Base-by-base conservation (phyloP, 176 grass and related monocot species). In the Musa itinerans region DNA sequence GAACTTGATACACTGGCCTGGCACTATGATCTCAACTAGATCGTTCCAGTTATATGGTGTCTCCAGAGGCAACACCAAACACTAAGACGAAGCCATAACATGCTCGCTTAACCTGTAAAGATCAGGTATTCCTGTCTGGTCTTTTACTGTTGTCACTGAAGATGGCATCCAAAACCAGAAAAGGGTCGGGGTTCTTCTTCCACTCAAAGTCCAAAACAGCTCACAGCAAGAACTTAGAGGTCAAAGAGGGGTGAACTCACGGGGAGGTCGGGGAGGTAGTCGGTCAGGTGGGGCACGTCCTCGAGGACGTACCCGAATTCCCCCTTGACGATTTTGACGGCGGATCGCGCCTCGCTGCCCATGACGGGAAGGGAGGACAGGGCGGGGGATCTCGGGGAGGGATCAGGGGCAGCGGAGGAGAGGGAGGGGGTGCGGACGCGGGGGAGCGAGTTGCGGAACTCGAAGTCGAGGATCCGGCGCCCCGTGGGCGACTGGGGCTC, bases 261-360 rank as follows among this genome's bases (percentile, higher is more conserved):
- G 3, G 82, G 80, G 5, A 91, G 21, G 58, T 91, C 80, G 53
- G 84, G 86, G 23, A 98, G 88, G 74, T 94, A 98, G 52, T 98
- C 95, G 24, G 75, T 86, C 82, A 98, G 71, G 75, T 98, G 95
- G 77, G 74, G 90, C 8, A 98, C 95, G 76, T 98, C 95, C 69
- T 98, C 95, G 71, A 98, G 88, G 77, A 98, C 75, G 81, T 94
- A 98, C 15, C 95, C 95, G 84, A 50, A 82, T 24, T 94, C 90
- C 11, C 95, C 95, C 16, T 86, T 76, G 10, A 89, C 64, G 73
- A 83, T 71, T 76, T 98, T 98, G 50, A 73, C 55, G 34, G 50
- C 19, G 20, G 69, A 1, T 29, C 21, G 16, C 15, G 48, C 12
- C 11, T 53, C 20, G 43, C 43, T 24, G 8, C 59, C 75, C 61